Evolutionary conservation across 805 yeast species (phyloP).

Genomic region (Pichia nakasei): DNA sequence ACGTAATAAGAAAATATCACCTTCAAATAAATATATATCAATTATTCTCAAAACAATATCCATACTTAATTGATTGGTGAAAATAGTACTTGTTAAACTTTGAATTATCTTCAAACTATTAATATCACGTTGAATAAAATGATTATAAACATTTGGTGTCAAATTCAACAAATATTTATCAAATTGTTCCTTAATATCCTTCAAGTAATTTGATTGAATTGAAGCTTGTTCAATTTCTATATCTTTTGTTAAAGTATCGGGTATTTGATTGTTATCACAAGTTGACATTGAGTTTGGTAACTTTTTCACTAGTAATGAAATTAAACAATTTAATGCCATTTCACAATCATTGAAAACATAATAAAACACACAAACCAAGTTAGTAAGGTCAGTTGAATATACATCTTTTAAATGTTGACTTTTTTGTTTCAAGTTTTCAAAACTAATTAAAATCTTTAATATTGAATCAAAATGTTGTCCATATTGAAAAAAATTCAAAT

Average conservation of each 20-base stretch:
- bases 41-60: conserved; percentile 42
- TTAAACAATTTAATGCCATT: conserved; percentile 19
- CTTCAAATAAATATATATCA: conserved; percentile 56
- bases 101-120: conserved; percentile 35
- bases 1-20: conserved; percentile 46
- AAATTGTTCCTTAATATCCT: conserved; percentile 37
- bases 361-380: conserved; percentile 21
- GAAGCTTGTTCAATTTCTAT: conserved; percentile 7
- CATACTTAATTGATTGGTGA: conserved; percentile 36
- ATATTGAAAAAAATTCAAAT: conserved; percentile 22
- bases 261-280: background rate
- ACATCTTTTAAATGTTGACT: conserved; percentile 9
- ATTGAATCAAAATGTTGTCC: conserved; percentile 24
- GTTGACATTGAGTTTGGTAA: conserved; percentile 18
- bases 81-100: conserved; percentile 35
- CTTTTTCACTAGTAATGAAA: conserved; percentile 20
- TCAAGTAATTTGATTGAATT: conserved; percentile 19
- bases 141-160: conserved; percentile 38
- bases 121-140: conserved; percentile 38
- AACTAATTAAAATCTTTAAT: conserved; percentile 17
- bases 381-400: conserved; percentile 12
- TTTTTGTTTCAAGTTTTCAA: conserved; percentile 13
- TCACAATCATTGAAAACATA: conserved; percentile 18
- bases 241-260: conserved; percentile 9
- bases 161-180: conserved; percentile 36